Evolutionary conservation across 2,329 filamentous ascomycete species (phyloP).

Genomic region (Aureobasidium melanogenum): DNA sequence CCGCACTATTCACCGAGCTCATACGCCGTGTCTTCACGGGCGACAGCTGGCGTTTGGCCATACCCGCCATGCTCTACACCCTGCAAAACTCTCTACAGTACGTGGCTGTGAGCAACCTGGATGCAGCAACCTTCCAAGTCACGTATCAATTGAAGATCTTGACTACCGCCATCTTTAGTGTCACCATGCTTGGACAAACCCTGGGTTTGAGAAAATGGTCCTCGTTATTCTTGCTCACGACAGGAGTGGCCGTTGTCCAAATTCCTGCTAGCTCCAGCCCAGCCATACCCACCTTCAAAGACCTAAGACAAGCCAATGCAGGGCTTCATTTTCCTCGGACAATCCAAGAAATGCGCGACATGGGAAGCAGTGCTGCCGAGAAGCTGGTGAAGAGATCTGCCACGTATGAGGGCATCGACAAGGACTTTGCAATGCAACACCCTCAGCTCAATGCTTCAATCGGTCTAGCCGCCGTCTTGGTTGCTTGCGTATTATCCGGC

Average conservation of each 20-base stretch:
- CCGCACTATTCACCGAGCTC: conserved; percentile 70
- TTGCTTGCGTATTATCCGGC: conserved; percentile 72
- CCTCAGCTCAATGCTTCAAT: conserved; percentile 66
- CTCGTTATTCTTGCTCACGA: conserved; percentile 66
- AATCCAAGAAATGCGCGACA: conserved; percentile 64
- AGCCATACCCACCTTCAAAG: conserved; percentile 47
- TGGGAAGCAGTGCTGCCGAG: conserved; percentile 42
- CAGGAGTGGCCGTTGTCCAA: conserved; percentile 79
- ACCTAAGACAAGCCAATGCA: conserved; percentile 51
- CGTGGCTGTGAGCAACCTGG: conserved; percentile 79
- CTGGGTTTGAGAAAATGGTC: conserved; percentile 70
- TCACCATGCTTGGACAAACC: conserved; percentile 62
- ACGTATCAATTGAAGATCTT: conserved; percentile 93
- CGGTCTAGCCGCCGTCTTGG: conserved; percentile 68
- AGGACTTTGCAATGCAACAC: conserved; percentile 45
- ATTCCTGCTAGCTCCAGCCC: conserved; percentile 54
- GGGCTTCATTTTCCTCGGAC: conserved; percentile 65
- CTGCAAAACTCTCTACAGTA: conserved; percentile 93
- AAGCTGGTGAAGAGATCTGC: conserved; percentile 63
- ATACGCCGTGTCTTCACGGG: conserved; percentile 74
- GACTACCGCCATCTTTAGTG: conserved; percentile 79
- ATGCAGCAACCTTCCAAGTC: conserved; percentile 87
- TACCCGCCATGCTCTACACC: conserved; percentile 82
- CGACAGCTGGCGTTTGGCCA: conserved; percentile 89
- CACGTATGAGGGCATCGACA: conserved; percentile 80